These are phyloP conservation scores for Globisporangium parvum DNA, from an alignment of 352 stramenopile genomes.

Conservation along the genomic window DNA sequence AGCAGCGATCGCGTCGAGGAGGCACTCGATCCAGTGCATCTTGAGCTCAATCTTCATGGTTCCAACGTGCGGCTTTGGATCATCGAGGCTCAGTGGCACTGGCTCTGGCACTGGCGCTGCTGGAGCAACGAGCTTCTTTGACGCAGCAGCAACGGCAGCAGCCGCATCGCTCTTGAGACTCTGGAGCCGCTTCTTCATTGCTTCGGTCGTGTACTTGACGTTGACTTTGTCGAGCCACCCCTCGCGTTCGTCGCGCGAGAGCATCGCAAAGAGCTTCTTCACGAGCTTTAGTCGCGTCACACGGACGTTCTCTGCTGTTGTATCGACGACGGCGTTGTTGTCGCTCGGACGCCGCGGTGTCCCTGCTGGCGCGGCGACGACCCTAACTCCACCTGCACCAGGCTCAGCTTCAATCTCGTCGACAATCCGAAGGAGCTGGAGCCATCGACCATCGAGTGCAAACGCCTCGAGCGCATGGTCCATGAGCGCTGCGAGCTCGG, in stretches of 20 bases:
- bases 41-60: slow-evolving; percentile 52
- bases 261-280: slow-evolving; percentile 50
- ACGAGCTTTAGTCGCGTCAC: slow-evolving; percentile 36
- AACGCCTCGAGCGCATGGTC: slow-evolving; percentile 36
- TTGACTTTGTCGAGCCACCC: slow-evolving; percentile 49
- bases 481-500: slow-evolving; percentile 30
- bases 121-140: slow-evolving; percentile 4
- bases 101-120: slow-evolving; percentile 7
- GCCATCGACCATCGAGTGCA: slow-evolving; percentile 29
- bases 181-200: slow-evolving; percentile 26
- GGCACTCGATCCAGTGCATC: slow-evolving; percentile 50
- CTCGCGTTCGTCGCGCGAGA: slow-evolving; percentile 39
- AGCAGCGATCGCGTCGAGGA: slow-evolving; percentile 30
- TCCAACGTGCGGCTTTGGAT: slow-evolving; percentile 22
- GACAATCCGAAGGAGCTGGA: slow-evolving; percentile 34
- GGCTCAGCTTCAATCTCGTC: slow-evolving; percentile 29
- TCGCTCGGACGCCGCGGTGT: not conserved
- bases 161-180: slow-evolving; percentile 9
- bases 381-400: not conserved
- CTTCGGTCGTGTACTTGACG: slow-evolving; percentile 35
- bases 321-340: slow-evolving; percentile 3
- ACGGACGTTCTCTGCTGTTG: slow-evolving; percentile 16
- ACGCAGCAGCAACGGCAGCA: not conserved
- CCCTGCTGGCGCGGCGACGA: not conserved
- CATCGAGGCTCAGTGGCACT: slow-evolving; percentile 17